A percentile compares a stretch with the other conserved stretches of the same genome.
These are phyloP conservation scores for Tricholoma furcatifolium DNA, from an alignment of 768 basidiomycete species.

Conservation along the genomic window DNA sequence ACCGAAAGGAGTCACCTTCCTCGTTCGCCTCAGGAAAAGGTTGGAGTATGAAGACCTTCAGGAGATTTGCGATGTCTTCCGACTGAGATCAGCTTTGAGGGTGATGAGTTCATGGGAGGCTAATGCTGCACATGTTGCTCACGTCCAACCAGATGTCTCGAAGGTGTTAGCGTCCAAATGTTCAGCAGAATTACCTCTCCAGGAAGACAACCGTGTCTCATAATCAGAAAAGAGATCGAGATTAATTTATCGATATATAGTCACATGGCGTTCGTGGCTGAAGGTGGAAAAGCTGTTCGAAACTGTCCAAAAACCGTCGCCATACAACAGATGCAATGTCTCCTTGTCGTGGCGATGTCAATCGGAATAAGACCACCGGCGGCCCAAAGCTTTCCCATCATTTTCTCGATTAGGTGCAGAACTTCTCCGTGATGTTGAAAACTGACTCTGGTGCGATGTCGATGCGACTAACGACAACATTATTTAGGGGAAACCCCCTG, in stretches of 20 bases:
- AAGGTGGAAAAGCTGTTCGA: too few relatives aligned
- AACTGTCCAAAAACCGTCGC: too few relatives aligned
- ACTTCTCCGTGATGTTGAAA: too few relatives aligned
- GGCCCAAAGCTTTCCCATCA: too few relatives aligned
- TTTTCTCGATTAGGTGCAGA: too few relatives aligned
- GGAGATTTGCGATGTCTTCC: slow-evolving; percentile 6
- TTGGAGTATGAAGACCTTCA: not conserved
- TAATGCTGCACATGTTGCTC: not conserved
- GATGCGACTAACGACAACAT: too few relatives aligned
- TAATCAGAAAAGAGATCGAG: not conserved
- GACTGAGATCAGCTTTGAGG: slow-evolving; percentile 1
- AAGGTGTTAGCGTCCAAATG: not conserved
- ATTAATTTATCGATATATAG: not conserved
- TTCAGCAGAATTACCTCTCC: not conserved
- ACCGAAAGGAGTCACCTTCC: not conserved
- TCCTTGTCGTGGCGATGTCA: too few relatives aligned
- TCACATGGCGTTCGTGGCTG: not conserved
- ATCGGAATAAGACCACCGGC: too few relatives aligned
- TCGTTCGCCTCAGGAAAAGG: not conserved
- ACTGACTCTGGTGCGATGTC: too few relatives aligned
- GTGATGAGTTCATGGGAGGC: not conserved
- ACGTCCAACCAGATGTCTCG: not conserved
- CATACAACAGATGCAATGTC: too few relatives aligned
- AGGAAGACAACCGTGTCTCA: not conserved
- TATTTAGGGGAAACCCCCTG: too few relatives aligned